Percentiles rank a stretch among this genome's conserved stretches.
Evolutionary conservation across 2,329 filamentous ascomycete genomes (phyloP).

Genomic region (Colletotrichum echinochloae): DNA sequence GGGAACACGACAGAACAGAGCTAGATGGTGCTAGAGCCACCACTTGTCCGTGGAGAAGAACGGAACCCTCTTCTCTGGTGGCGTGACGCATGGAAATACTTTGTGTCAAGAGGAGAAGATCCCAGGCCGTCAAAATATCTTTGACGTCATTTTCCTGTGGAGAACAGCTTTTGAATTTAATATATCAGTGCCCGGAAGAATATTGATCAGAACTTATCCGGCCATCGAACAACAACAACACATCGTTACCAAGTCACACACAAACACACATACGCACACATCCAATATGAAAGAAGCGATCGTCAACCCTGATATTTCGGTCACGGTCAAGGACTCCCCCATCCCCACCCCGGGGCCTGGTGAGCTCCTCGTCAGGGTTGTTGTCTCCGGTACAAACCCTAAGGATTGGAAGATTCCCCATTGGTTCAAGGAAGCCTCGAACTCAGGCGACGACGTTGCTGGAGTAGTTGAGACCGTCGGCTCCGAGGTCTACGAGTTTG

Average conservation of each 20-base stretch:
- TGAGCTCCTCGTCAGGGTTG: conserved; percentile 43
- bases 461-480: conserved; percentile 44
- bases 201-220: neutral
- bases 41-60: conserved; percentile 19
- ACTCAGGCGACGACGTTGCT: conserved; percentile 45
- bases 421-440: conserved; percentile 14
- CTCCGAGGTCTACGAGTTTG: conserved; percentile 38
- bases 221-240: neutral
- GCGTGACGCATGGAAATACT: conserved; percentile 7
- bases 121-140: neutral
- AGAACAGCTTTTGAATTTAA: neutral
- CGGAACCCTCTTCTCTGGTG: conserved; percentile 6
- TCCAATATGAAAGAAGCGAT: conserved; percentile 41
- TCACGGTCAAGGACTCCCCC: conserved; percentile 37
- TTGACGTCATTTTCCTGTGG: conserved; percentile 29
- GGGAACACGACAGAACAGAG: neutral
- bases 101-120: conserved; percentile 1
- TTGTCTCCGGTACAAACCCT: conserved; percentile 44
- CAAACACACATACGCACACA: neutral
- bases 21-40: conserved; percentile 10
- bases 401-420: conserved; percentile 47
- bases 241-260: neutral
- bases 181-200: neutral
- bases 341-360: conserved; percentile 40
- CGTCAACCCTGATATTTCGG: conserved; percentile 25